These are phyloP conservation scores for Globisporangium orthogonon DNA, from an alignment of 352 stramenopile species.

Conservation along the genomic window DNA sequence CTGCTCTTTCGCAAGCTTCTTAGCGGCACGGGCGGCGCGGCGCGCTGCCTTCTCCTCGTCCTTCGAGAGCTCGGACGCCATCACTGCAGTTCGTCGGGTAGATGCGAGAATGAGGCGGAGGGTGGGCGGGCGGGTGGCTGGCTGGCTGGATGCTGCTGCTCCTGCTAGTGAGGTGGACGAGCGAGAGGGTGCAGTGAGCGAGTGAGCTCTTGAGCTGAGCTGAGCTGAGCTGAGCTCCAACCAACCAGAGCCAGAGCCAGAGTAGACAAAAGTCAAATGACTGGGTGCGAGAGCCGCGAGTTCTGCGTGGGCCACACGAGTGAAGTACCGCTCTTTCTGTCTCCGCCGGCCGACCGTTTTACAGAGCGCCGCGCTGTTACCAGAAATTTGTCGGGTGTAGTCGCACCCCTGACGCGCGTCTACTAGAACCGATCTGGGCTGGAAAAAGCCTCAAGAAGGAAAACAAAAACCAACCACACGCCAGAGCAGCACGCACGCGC, in stretches of 20 bases:
- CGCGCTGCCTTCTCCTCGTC: slow-evolving; percentile 47
- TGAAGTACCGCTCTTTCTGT: background rate
- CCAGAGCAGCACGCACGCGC: background rate
- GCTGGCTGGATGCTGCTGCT: background rate
- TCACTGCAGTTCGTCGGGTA: background rate
- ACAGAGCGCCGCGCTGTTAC: background rate
- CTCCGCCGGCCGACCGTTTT: background rate
- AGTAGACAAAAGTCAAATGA: too few species aligned
- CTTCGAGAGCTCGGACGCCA: slow-evolving; percentile 22
- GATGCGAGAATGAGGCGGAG: slow-evolving; percentile 5
- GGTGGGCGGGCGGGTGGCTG: slow-evolving; percentile 1
- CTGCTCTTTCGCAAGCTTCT: slow-evolving; percentile 46
- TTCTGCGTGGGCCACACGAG: background rate
- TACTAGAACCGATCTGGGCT: background rate
- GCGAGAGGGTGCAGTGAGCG: background rate
- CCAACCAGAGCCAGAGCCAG: background rate
- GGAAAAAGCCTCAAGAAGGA: background rate
- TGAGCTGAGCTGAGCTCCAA: background rate
- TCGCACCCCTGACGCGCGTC: background rate
- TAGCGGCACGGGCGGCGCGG: slow-evolving; percentile 16
- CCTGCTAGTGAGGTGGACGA: slow-evolving; percentile 3
- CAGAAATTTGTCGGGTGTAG: background rate
- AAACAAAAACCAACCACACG: slow-evolving; percentile 3
- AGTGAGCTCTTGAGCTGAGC: too few species aligned
- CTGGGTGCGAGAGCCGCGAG: too few species aligned